Evolutionary conservation across 352 stramenopile genomes (phyloP).

Genomic region (Phytophthora agathidicida): DNA sequence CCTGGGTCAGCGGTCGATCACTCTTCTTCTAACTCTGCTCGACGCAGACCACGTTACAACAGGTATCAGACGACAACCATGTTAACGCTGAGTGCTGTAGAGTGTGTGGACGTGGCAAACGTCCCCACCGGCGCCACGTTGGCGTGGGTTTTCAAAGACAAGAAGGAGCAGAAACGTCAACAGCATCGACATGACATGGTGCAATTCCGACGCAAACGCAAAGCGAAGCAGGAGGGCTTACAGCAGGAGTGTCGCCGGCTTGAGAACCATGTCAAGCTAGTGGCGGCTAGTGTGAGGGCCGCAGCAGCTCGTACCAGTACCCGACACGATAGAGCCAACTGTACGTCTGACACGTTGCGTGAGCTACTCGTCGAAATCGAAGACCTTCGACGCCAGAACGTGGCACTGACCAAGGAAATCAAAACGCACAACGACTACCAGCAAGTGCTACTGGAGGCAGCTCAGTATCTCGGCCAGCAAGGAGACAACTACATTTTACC

Average conservation of each 20-base stretch:
- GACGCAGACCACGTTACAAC: too few species aligned
- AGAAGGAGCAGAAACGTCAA: conserved; percentile 36
- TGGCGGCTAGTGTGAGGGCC: conserved; percentile 4
- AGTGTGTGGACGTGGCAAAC: not conserved
- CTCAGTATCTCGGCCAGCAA: not conserved
- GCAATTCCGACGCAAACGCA: conserved; percentile 38
- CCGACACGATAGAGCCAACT: too few species aligned
- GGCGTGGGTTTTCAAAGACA: conserved; percentile 15
- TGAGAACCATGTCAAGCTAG: conserved; percentile 28
- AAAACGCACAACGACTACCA: conserved; percentile 13
- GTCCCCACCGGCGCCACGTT: not conserved
- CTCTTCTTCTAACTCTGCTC: too few species aligned
- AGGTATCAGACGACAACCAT: not conserved
- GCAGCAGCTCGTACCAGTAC: conserved; percentile 8
- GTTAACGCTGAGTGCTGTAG: not conserved
- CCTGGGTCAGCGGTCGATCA: too few species aligned
- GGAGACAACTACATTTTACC: conserved; percentile 4
- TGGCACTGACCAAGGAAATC: conserved; percentile 25
- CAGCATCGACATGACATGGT: conserved; percentile 44
- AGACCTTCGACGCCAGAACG: conserved; percentile 33
- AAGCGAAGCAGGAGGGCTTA: conserved; percentile 29
- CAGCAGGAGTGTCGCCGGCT: conserved; percentile 22
- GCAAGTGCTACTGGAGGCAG: conserved; percentile 3
- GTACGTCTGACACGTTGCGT: not conserved
- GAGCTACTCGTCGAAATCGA: conserved; percentile 34